phyloP scores from a whole-genome alignment of 352 stramenopile genomes.

The Globisporangium solare region DNA sequence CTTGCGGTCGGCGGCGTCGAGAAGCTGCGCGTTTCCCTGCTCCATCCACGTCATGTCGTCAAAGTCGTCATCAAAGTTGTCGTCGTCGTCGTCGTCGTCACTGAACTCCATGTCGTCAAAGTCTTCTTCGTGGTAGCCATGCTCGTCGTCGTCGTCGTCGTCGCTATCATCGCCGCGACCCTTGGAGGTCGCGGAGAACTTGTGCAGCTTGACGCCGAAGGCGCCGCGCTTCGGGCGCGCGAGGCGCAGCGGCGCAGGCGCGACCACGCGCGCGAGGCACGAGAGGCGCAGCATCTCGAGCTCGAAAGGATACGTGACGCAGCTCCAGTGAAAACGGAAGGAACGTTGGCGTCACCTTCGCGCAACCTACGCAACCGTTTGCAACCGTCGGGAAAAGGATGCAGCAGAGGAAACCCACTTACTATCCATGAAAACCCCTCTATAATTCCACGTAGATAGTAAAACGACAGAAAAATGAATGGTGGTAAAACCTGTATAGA shows the following conservation, averaged over 20 bases:
- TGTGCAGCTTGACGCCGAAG: slow-evolving; percentile 13
- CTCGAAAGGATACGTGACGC: background rate
- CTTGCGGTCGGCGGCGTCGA: slow-evolving; percentile 28
- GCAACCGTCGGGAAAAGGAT: background rate
- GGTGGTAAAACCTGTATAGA: background rate
- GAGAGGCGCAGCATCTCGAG: slow-evolving; percentile 53
- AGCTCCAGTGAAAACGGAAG: background rate
- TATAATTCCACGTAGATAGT: background rate
- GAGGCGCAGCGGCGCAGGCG: slow-evolving; percentile 33
- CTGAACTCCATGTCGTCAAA: slow-evolving; percentile 37
- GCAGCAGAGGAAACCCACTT: background rate
- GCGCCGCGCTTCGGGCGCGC: slow-evolving; percentile 13
- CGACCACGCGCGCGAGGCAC: slow-evolving; percentile 43
- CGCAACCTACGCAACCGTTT: background rate
- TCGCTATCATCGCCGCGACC: background rate
- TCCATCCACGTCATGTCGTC: slow-evolving; percentile 11
- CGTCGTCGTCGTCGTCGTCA: slow-evolving; percentile 37
- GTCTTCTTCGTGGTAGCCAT: slow-evolving; percentile 37
- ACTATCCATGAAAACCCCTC: background rate
- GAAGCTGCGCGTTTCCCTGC: slow-evolving; percentile 11
- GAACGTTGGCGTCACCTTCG: background rate
- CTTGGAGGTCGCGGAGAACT: slow-evolving; percentile 9
- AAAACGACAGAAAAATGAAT: too few relatives aligned
- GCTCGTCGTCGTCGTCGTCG: slow-evolving; percentile 30
- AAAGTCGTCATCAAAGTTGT: slow-evolving; percentile 23